Evolutionary conservation across 108 stramenopile genomes (phyloP), one percentile per base, ranked within the genome.

Genomic region (Pseudonitzschia multiseries): DNA sequence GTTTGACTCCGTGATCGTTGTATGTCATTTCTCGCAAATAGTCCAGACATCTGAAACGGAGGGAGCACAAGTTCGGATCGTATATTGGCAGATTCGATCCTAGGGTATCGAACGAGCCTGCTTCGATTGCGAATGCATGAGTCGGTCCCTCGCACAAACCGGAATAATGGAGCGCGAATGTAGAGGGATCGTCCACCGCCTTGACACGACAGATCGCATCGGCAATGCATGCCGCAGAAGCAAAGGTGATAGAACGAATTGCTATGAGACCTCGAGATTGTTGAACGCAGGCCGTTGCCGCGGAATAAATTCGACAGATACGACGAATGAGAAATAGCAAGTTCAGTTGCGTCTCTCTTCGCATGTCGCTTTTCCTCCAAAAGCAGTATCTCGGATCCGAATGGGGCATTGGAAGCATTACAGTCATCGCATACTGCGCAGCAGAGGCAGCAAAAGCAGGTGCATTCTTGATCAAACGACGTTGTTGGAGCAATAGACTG

Each of bases 211-310:
- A 91, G 65, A 98, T 96, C 9, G 96, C 95, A 80, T 99, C 99
- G 18, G 97, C 93, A 42, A 99, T 79, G 57, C 97, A 96, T 10
- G 97, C 97, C 20, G 91, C 96, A 74, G 93, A 95, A 10, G 96
- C 97, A 81, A 97, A 94, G 26, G 97, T 87, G 26, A 95, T 93
- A 22, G 97, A 97, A n/a, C 99, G 83, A 59, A 94, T 92, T n/a
- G 98, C 99, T 2, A 97, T 93, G 71, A 97, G 87, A 41, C 96
- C 96, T 70, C 99, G 91, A 26, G 97, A 97, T 65, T 96, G 91
- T 69, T 98, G 96, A 53, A 98, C 93, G 60, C 87, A 89, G 6
- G 96, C 83, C 12, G 96, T 93, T n/a, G 96, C 91, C 13, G 96
- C 89, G 22, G 87, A 86, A 61, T 96, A 96, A 66, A 96, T 93